Percentiles rank a stretch among this genome's conserved stretches.
phyloP scores from a whole-genome alignment of 192 early-diverging fungal species.

The Borealophlyctis nickersoniae region DNA sequence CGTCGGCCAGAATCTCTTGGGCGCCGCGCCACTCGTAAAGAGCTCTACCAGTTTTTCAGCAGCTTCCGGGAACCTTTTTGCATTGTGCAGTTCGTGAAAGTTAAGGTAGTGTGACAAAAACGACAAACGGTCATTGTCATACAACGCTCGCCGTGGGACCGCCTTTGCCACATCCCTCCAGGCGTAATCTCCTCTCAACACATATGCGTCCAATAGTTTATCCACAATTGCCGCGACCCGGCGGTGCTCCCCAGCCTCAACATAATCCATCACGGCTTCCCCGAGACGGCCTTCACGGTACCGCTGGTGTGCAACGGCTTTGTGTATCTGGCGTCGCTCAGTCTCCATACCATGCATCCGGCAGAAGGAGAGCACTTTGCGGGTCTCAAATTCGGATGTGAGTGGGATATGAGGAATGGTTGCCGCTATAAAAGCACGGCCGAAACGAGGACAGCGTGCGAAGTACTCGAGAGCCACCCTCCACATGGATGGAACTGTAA shows the following conservation, averaged over 20 bases:
- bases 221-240: conserved; percentile 55
- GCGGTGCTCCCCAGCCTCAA: conserved; percentile 42
- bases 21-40: conserved; percentile 38
- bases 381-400: conserved; percentile 43
- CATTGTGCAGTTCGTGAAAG: conserved; percentile 52
- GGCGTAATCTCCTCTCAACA: conserved; percentile 40
- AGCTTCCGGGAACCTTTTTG: conserved; percentile 30
- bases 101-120: conserved; percentile 57
- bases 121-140: conserved; percentile 42
- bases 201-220: conserved; percentile 49
- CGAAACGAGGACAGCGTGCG: conserved; percentile 19
- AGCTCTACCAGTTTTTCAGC: conserved; percentile 45
- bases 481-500: conserved; percentile 37
- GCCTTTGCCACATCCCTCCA: conserved; percentile 31
- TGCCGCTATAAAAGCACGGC: conserved; percentile 23
- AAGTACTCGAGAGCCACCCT: conserved; percentile 53
- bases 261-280: conserved; percentile 63
- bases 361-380: conserved; percentile 56
- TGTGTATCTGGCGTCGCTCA: conserved; percentile 36
- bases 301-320: conserved; percentile 47
- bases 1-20: conserved; percentile 45
- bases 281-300: conserved; percentile 53
- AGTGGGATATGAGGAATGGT: conserved; percentile 48
- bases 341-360: conserved; percentile 32
- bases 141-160: conserved; percentile 20